Base-by-base conservation (phyloP, 768 basidiomycete genomes). In the Kwoniella dendrophila region DNA sequence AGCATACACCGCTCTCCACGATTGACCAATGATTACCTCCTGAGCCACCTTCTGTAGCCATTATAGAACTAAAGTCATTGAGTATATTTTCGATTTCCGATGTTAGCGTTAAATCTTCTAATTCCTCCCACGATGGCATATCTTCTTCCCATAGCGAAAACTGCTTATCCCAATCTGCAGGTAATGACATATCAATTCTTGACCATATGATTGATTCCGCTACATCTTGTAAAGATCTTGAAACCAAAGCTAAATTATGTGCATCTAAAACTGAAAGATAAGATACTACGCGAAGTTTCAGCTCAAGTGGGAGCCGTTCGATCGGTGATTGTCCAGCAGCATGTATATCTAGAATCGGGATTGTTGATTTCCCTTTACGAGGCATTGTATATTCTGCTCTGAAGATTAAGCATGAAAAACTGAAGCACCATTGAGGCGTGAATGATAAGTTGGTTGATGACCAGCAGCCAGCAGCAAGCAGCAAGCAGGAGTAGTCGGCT, bases 171-270 rank as follows among this genome's bases (percentile, higher is more conserved):
- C 59, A 53, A 2, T 20, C 11, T 10, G 1, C 6, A 24, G 59
- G 43, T 7, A 61, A 6, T 12, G 30, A 22, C 16, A 55, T 26
- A 11, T 54, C 33, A n/a, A 60, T 30, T 36, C n/a, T 45, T 5
- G 41, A 33, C 59, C 59, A 61, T 16, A 61, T 45, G 32, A 53
- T 18, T 11, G 59, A 47, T 33, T 61, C 59, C n/a, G 59, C 59
- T 0, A 52, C 32, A 36, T 36, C 30, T 29, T 40, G 50, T 20
- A 27, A 54, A 20, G 59, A 16, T 34, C 43, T 16, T 14, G 48
- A 54, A 18, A 30, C 10, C 11, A 3, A 14, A 7, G 59, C 59
- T 11, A 61, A 33, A 2, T 29, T 18, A 20, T 30, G n/a, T 3
- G 41, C 30, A 27, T 47, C 51, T 18, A 30, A 26, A 3, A 4